Percentiles rank a stretch among this genome's conserved stretches.
These are phyloP conservation scores for Podospora comata DNA, from an alignment of 495 filamentous ascomycete species.

Conservation along the genomic window DNA sequence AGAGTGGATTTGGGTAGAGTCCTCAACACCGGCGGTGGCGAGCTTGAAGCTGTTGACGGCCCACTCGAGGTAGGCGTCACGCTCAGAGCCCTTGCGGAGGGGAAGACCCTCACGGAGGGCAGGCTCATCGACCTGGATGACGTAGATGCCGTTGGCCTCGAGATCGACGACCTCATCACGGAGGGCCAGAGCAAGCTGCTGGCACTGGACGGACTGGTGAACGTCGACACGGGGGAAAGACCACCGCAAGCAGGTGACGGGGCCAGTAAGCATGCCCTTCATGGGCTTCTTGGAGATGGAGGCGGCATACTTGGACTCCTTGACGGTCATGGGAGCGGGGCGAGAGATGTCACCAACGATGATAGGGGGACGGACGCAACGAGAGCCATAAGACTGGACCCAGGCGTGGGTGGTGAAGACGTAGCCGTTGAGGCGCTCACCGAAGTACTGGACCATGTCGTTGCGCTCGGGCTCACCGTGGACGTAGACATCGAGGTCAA, in stretches of 20 bases:
- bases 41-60: conserved; percentile 96
- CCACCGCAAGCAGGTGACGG: conserved; percentile 97
- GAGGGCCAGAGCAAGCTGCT: conserved; percentile 96
- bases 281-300: conserved; percentile 96
- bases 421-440: conserved; percentile 93
- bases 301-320: conserved; percentile 98
- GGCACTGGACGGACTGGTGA: conserved; percentile 96
- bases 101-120: conserved; percentile 98
- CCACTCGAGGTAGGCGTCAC: conserved; percentile 92
- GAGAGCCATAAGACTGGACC: conserved; percentile 97
- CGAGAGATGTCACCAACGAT: conserved; percentile 97
- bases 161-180: conserved; percentile 98
- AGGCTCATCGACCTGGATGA: conserved; percentile 99
- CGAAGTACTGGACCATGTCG: conserved; percentile 99
- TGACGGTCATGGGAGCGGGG: conserved; percentile 95
- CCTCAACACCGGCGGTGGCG: conserved; percentile 81
- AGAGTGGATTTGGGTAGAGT: conserved; percentile 97
- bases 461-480: conserved; percentile 99
- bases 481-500: conserved; percentile 87
- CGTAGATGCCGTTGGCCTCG: conserved; percentile 88
- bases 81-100: conserved; percentile 85
- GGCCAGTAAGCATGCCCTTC: conserved; percentile 99
- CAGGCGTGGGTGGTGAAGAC: conserved; percentile 98
- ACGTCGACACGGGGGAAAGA: conserved; percentile 99
- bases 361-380: conserved; percentile 96